Conservation (phyloP, 805 yeast genomes). For the Ogataea populi-albae region DNA sequence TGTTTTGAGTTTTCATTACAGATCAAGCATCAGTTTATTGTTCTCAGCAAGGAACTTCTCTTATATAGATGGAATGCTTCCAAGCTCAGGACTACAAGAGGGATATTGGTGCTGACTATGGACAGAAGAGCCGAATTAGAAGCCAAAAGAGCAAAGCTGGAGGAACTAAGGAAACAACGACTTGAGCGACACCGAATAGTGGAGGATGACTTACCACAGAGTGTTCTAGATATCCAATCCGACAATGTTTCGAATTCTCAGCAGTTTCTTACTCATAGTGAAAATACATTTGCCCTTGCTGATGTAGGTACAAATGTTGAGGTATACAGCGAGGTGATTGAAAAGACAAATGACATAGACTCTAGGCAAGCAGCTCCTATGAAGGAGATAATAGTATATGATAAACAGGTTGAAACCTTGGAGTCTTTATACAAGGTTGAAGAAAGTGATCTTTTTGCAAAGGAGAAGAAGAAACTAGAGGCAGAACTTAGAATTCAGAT, state of each 20-base stretch:
- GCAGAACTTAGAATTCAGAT: constrained; percentile 11
- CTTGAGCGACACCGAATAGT: constrained; percentile 31
- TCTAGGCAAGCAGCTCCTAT: neutral
- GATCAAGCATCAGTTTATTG: neutral
- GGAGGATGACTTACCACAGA: too few relatives aligned
- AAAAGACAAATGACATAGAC: neutral
- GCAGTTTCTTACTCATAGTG: too few relatives aligned
- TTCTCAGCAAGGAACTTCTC: neutral
- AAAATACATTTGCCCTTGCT: too few relatives aligned
- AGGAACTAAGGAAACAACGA: constrained; percentile 49
- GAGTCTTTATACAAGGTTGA: constrained; percentile 9
- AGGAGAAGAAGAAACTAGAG: constrained; percentile 8
- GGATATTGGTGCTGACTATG: constrained; percentile 14
- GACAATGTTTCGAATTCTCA: too few relatives aligned
- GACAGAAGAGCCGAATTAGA: constrained; percentile 38
- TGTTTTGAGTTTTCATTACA: neutral
- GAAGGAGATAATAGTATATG: constrained; percentile 12
- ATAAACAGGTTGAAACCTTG: constrained; percentile 22
- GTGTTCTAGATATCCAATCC: too few relatives aligned
- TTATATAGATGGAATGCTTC: too few relatives aligned
- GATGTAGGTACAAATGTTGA: too few relatives aligned
- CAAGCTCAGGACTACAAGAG: too few relatives aligned
- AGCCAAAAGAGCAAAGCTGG: constrained; percentile 48
- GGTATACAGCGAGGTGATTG: constrained; percentile 1
- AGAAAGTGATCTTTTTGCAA: constrained; percentile 1